Base-by-base conservation (phyloP, 805 yeast species). In the Dipodascopsis tothii region DNA sequence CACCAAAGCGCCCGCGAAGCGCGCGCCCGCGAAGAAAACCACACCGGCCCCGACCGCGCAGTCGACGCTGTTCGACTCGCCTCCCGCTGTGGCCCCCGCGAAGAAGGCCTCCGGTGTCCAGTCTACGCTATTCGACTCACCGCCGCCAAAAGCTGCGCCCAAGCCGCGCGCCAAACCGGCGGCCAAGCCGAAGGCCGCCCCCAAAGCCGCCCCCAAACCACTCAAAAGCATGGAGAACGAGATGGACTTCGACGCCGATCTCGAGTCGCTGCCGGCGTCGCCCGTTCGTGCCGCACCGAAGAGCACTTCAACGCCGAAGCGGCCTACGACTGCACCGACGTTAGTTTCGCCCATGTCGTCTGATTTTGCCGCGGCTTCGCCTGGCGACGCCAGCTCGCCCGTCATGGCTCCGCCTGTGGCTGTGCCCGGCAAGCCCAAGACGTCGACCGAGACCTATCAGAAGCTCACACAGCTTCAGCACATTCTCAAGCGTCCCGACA, bases 401-500 rank as follows among this genome's bases (percentile, higher is more conserved):
- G 44, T 21, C n/a, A 17, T 14, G 33, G n/a, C 40, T 11, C 25
- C 37, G n/a, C 37, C 44, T 25, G 37, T 4, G 21, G 37, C 42
- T 7, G 28, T 33, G 4, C n/a, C 47, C 17, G 17, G 37, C 18
- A 50, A 43, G 35, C 20, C 42, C 27, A 73, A 72, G 53, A 59
- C 68, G 43, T 74, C 78, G 49, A 66, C 80, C 43, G 83, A 82
- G 41, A 87, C 84, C 57, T 92, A 92, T 67, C 97, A 90, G 65
- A 85, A 84, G 68, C 78, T 92, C 37, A 81, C 96, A 2, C 99
- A 90, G 65, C 72, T 92, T 57, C 97, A 92, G 60, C 99, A 92
- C 71, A 90, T 92, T 45, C 71, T 92, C 59, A 87, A 87, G 64
- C 81, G 99, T 64, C 99, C 99, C 1, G 99, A 92, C 63, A 90